These are phyloP conservation scores for Tolypocladium guangdongense DNA, from an alignment of 2,329 filamentous ascomycete species.

Conservation along the genomic window DNA sequence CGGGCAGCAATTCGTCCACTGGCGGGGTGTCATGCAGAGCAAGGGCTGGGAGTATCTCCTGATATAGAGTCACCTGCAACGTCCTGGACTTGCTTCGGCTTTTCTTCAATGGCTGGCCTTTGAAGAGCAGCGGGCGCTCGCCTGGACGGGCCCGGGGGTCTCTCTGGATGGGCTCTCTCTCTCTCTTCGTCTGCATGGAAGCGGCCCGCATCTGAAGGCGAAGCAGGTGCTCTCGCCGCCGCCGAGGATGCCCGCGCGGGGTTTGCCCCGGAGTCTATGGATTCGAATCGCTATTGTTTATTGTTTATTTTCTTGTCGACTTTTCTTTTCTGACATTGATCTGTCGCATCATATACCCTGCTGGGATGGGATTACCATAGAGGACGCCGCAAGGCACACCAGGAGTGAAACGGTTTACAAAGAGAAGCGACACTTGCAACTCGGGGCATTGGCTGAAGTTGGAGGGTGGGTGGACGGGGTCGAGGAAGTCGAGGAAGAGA, in stretches of 20 bases:
- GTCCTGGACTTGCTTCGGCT: constrained; percentile 5
- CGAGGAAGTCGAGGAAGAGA: background rate
- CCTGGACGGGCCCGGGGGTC: constrained; percentile 7
- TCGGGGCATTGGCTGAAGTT: background rate
- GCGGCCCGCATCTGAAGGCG: background rate
- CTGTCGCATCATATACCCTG: constrained; percentile 16
- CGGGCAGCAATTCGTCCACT: constrained; percentile 64
- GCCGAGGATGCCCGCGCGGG: background rate
- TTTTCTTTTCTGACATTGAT: constrained; percentile 11
- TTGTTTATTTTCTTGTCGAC: constrained; percentile 7
- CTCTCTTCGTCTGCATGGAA: background rate
- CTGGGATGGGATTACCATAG: constrained; percentile 22
- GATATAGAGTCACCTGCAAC: constrained; percentile 43
- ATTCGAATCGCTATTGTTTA: constrained; percentile 1
- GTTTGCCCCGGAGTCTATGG: background rate
- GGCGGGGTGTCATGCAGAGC: constrained; percentile 86
- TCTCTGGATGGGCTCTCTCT: constrained; percentile 1
- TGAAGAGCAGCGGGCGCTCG: constrained; percentile 13
- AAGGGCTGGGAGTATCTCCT: constrained; percentile 90
- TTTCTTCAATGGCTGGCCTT: constrained; percentile 26
- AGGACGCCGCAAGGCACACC: constrained; percentile 30
- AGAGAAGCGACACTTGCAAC: background rate
- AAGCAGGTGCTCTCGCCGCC: background rate
- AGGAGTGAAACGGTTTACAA: constrained; percentile 2
- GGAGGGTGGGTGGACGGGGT: background rate